These are phyloP conservation scores for Symbiodinium natans DNA, from an alignment of 73 alveolate genomes.

Conservation along the genomic window DNA sequence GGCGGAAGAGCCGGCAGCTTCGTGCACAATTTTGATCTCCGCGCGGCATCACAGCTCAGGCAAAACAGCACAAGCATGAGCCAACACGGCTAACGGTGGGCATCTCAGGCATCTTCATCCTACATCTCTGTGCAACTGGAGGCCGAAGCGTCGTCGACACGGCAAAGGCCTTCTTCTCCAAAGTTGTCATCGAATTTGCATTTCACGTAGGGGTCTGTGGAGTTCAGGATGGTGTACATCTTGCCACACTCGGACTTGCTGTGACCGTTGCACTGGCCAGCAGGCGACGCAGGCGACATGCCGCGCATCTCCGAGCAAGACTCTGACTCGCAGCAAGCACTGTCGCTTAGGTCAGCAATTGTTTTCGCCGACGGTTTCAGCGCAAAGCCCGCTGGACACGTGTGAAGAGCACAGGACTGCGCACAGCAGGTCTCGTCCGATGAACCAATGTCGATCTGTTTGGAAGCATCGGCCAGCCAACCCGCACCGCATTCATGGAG, in stretches of 20 bases:
- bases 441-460: background rate
- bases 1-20: no score
- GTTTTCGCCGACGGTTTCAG: background rate
- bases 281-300: background rate
- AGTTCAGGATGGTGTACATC: background rate
- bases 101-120: no score
- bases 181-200: background rate
- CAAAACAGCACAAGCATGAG: no score
- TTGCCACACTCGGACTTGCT: slow-evolving; percentile 16
- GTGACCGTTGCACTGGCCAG: slow-evolving; percentile 13
- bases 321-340: slow-evolving; percentile 45
- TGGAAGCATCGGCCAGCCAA: slow-evolving; percentile 20
- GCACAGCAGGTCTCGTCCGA: slow-evolving; percentile 46
- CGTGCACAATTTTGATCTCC: no score
- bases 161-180: background rate
- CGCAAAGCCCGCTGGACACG: background rate
- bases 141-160: background rate
- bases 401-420: slow-evolving; percentile 26
- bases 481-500: slow-evolving; percentile 30
- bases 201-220: background rate
- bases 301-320: slow-evolving; percentile 30
- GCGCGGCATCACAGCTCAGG: no score
- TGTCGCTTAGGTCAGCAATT: background rate
- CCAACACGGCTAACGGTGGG: no score
- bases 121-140: background rate